These are phyloP conservation scores for Papiliotrema nemorosa DNA, from an alignment of 1,284 basidiomycete species.

Conservation along the genomic window DNA sequence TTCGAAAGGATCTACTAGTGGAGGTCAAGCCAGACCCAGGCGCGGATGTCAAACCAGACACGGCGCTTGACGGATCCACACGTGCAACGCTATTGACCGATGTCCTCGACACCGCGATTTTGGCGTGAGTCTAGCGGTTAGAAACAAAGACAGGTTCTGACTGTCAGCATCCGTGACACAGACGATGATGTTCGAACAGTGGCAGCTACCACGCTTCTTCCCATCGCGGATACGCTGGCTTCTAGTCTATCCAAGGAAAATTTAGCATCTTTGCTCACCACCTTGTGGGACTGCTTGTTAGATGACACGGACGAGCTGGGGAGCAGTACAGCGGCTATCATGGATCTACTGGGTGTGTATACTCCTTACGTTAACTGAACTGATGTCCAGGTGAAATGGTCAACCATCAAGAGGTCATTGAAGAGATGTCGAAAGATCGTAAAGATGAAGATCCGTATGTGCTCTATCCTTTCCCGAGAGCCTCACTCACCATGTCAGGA, in stretches of 20 bases:
- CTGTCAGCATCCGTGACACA: slow-evolving; percentile 70
- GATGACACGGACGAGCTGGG: slow-evolving; percentile 96
- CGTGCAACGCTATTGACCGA: slow-evolving; percentile 54
- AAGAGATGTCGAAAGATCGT: slow-evolving; percentile 18
- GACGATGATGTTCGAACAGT: slow-evolving; percentile 98
- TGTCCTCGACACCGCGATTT: slow-evolving; percentile 79
- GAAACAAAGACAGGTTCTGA: neutral
- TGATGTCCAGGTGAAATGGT: slow-evolving; percentile 27
- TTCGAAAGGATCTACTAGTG: slow-evolving; percentile 73
- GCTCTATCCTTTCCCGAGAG: slow-evolving; percentile 47
- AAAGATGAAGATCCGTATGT: neutral
- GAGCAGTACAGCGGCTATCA: slow-evolving; percentile 93
- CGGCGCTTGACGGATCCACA: slow-evolving; percentile 1
- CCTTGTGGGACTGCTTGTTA: slow-evolving; percentile 85
- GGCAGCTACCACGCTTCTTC: slow-evolving; percentile 85
- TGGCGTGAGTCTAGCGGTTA: slow-evolving; percentile 61
- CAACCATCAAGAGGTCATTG: slow-evolving; percentile 25
- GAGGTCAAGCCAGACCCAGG: slow-evolving; percentile 12
- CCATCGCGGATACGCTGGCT: slow-evolving; percentile 78
- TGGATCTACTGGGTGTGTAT: slow-evolving; percentile 81
- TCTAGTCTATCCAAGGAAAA: slow-evolving; percentile 64
- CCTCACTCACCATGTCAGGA: neutral
- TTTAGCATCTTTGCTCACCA: slow-evolving; percentile 69
- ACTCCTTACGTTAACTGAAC: neutral
- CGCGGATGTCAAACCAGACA: slow-evolving; percentile 32